Percentiles rank a stretch among this genome's conserved stretches.
Evolutionary conservation across 106 monocot genomes (phyloP).

Genomic region (Phalaenopsis equestris): DNA sequence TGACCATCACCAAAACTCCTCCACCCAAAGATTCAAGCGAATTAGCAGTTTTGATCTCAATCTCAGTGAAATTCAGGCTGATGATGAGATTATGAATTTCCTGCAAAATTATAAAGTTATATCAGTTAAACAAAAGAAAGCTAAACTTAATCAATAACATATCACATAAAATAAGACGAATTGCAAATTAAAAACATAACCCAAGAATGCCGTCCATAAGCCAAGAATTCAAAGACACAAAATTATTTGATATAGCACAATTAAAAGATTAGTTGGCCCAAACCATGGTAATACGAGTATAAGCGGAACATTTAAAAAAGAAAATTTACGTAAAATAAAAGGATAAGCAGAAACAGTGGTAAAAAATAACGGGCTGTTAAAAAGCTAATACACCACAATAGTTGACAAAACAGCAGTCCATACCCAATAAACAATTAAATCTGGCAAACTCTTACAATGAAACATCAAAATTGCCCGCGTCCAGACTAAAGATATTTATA

Average conservation of each 20-base stretch:
- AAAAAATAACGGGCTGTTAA: too few relatives aligned
- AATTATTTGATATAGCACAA: not conserved
- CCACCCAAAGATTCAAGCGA: slow-evolving; percentile 51
- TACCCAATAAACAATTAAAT: too few relatives aligned
- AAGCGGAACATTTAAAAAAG: too few relatives aligned
- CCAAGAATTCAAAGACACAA: not conserved
- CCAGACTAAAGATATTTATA: too few relatives aligned
- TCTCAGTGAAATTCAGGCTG: slow-evolving; percentile 29
- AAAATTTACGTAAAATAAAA: too few relatives aligned
- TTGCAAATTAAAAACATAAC: not conserved
- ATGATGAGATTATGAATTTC: slow-evolving; percentile 33
- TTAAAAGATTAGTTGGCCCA: not conserved
- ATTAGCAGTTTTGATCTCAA: slow-evolving; percentile 63
- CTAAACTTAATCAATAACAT: not conserved
- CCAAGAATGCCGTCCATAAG: not conserved
- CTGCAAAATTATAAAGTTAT: slow-evolving; percentile 9
- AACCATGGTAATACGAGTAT: not conserved
- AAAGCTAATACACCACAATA: too few relatives aligned
- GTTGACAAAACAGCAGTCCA: too few relatives aligned
- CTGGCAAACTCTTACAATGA: too few relatives aligned
- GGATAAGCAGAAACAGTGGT: too few relatives aligned
- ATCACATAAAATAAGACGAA: not conserved
- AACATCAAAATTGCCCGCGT: too few relatives aligned
- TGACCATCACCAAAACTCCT: slow-evolving; percentile 57
- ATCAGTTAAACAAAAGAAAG: not conserved